Evolutionary conservation across 306 rosid genomes (phyloP).

Genomic region (Lablab purpureus): DNA sequence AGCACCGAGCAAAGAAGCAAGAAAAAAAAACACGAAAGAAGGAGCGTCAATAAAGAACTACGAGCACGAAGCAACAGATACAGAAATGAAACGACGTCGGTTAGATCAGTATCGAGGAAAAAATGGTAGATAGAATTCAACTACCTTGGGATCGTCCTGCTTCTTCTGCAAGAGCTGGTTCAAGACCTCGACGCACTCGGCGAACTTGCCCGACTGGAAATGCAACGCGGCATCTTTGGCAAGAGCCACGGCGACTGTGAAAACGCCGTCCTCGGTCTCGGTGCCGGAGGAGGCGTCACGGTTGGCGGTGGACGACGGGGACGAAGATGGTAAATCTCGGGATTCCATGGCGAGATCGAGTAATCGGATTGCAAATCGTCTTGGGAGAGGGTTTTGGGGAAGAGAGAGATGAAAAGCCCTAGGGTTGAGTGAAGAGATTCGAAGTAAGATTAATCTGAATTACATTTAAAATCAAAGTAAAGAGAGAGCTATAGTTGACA

Average conservation of each 20-base stretch:
- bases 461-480: conserved; percentile 50
- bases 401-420: conserved; percentile 51
- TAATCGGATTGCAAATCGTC: conserved; percentile 52
- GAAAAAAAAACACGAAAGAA: not conserved
- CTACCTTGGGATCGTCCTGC: conserved; percentile 88
- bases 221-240: conserved; percentile 88
- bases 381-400: conserved; percentile 47
- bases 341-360: conserved; percentile 86
- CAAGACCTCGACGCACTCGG: conserved; percentile 75
- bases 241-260: conserved; percentile 61
- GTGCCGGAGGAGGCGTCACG: conserved; percentile 69
- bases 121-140: not conserved
- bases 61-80: not conserved
- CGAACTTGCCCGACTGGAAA: conserved; percentile 86
- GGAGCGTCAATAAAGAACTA: not conserved
- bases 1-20: not conserved
- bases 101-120: conserved; percentile 24
- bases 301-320: conserved; percentile 58
- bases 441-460: conserved; percentile 43
- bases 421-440: conserved; percentile 41
- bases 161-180: conserved; percentile 79
- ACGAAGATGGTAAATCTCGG: conserved; percentile 66
- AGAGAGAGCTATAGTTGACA: conserved; percentile 4
- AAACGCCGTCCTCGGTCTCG: conserved; percentile 69
- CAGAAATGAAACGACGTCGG: not conserved